phyloP scores from a whole-genome alignment of 1,139 yeast species.

The Taphrina confusa region DNA sequence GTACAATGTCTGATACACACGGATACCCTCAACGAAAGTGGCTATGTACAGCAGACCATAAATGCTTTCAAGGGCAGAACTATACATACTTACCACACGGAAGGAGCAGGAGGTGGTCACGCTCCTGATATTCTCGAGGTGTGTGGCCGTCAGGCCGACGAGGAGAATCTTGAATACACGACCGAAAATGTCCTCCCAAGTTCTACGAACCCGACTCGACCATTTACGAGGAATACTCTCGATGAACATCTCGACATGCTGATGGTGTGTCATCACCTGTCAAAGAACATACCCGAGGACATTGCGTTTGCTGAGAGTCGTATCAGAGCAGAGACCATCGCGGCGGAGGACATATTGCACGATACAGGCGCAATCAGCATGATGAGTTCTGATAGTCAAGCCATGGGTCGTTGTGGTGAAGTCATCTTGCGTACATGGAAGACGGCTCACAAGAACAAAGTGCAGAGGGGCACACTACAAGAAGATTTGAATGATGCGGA shows the following conservation, averaged over 20 bases:
- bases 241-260: constrained; percentile 37
- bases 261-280: constrained; percentile 38
- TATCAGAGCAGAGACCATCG: constrained; percentile 38
- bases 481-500: constrained; percentile 25
- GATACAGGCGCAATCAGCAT: constrained; percentile 38
- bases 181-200: constrained; percentile 36
- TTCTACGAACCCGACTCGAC: constrained; percentile 37
- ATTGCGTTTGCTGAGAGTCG: constrained; percentile 39
- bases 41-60: constrained; percentile 37
- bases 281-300: constrained; percentile 37
- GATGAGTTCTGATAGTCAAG: constrained; percentile 38
- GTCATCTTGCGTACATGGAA: constrained; percentile 38
- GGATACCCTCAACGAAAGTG: constrained; percentile 37
- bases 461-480: constrained; percentile 34
- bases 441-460: constrained; percentile 38
- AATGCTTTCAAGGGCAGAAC: constrained; percentile 37
- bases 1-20: constrained; percentile 38
- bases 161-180: constrained; percentile 10
- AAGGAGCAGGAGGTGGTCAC: constrained; percentile 38
- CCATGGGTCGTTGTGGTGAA: constrained; percentile 38
- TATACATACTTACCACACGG: constrained; percentile 38
- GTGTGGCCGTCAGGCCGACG: constrained; percentile 25
- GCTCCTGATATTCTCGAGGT: constrained; percentile 37
- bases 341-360: constrained; percentile 37
- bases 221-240: constrained; percentile 36